These are phyloP conservation scores for Geotrichum australiense DNA, from an alignment of 1,139 yeast genomes.

Conservation along the genomic window DNA sequence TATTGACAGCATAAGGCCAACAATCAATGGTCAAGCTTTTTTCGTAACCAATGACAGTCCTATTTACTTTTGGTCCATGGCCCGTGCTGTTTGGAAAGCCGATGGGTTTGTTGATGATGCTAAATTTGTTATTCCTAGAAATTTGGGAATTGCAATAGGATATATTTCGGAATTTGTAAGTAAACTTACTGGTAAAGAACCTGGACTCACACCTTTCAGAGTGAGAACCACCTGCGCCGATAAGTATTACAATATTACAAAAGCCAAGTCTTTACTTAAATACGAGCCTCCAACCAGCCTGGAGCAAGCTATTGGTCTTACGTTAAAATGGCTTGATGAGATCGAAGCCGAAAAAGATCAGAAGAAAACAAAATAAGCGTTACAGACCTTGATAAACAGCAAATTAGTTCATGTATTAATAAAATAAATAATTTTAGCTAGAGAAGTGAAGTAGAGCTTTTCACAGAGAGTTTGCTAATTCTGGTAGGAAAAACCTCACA, in stretches of 20 bases:
- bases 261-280: constrained; percentile 72
- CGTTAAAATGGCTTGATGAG: constrained; percentile 88
- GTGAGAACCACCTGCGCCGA: constrained; percentile 91
- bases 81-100: constrained; percentile 94
- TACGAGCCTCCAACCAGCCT: constrained; percentile 75
- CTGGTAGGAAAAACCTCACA: constrained; percentile 16
- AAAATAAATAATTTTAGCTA: no score
- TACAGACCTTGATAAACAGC: no score
- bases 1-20: constrained; percentile 35
- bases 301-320: constrained; percentile 73
- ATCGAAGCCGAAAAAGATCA: constrained; percentile 23
- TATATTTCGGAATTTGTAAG: constrained; percentile 70
- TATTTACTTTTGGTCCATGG: constrained; percentile 94
- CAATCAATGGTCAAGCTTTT: constrained; percentile 77
- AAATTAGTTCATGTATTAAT: no score
- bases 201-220: constrained; percentile 94
- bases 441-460: no score
- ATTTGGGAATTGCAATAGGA: constrained; percentile 73
- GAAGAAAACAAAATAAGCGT: constrained; percentile 11
- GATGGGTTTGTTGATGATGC: constrained; percentile 75
- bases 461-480: constrained; percentile 4
- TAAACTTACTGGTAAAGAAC: constrained; percentile 65
- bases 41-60: constrained; percentile 93
- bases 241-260: constrained; percentile 85
- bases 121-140: constrained; percentile 62